Conservation (phyloP, 352 stramenopile species). For the Saprolegnia parasitica region DNA sequence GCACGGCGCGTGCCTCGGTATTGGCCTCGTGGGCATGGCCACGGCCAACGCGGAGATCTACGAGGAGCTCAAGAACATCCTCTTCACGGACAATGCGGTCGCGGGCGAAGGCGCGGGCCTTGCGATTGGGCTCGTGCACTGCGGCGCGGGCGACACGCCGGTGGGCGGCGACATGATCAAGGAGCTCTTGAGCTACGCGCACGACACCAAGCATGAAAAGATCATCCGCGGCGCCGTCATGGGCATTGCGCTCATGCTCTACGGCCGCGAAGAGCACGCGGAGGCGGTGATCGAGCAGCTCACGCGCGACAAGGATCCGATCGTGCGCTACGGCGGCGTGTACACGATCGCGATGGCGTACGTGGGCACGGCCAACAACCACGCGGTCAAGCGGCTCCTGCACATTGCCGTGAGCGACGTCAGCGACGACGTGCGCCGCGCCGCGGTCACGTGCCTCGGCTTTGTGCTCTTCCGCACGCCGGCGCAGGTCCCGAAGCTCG, state of each 20-base stretch:
- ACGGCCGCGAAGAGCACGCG: conserved; percentile 94
- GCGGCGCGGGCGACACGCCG: conserved; percentile 90
- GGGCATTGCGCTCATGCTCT: conserved; percentile 98
- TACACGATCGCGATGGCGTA: conserved; percentile 98
- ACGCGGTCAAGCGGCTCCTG: conserved; percentile 93
- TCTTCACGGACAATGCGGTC: conserved; percentile 98
- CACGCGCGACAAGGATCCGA: conserved; percentile 94
- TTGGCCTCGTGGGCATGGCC: conserved; percentile 94
- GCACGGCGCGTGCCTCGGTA: conserved; percentile 96
- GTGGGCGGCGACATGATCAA: conserved; percentile 80
- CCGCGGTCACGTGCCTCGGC: conserved; percentile 94
- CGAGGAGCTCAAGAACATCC: conserved; percentile 95
- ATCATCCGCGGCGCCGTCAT: conserved; percentile 98
- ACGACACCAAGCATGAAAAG: conserved; percentile 99
- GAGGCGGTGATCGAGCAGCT: conserved; percentile 97
- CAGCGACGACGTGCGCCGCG: conserved; percentile 97
- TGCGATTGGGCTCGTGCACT: conserved; percentile 95
- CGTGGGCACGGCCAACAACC: conserved; percentile 96
- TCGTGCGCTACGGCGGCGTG: conserved; percentile 98
- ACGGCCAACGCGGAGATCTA: conserved; percentile 94
- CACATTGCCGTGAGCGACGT: conserved; percentile 99
- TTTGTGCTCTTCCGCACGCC: conserved; percentile 98
- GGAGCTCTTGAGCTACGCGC: conserved; percentile 96
- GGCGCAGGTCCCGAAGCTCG: conserved; percentile 89
- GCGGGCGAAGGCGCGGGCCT: conserved; percentile 96